Evolutionary conservation across 441 rosid genomes (phyloP).

Genomic region (Pelargonium myrrhifolium): DNA sequence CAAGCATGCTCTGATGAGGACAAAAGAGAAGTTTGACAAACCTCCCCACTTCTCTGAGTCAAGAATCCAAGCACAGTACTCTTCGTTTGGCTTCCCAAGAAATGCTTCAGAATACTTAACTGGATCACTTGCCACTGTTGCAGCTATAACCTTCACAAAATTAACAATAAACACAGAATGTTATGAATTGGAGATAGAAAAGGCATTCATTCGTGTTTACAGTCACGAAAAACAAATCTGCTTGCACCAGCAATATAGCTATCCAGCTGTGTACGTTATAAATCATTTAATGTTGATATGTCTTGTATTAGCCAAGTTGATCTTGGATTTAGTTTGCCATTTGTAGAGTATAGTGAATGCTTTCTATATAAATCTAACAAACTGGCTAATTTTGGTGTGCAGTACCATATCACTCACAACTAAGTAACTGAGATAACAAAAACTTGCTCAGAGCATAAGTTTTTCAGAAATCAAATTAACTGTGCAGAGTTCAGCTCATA

Average conservation of each 20-base stretch:
- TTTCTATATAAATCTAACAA: background rate
- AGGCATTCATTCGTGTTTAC: slow-evolving; percentile 8
- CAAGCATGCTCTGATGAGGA: slow-evolving; percentile 3
- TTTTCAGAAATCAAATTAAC: background rate
- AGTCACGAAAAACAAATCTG: background rate
- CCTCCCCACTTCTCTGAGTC: slow-evolving; percentile 97
- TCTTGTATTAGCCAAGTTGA: background rate
- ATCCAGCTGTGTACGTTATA: background rate
- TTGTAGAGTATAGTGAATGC: background rate
- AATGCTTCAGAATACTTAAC: slow-evolving; percentile 68
- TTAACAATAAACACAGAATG: slow-evolving; percentile 1
- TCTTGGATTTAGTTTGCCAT: background rate
- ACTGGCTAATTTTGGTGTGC: no score
- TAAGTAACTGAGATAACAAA: background rate
- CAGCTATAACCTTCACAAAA: slow-evolving; percentile 68
- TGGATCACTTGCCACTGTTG: slow-evolving; percentile 72
- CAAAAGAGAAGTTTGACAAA: slow-evolving; percentile 21
- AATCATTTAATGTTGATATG: no score
- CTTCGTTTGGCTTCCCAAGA: slow-evolving; percentile 71
- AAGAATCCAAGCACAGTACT: slow-evolving; percentile 85
- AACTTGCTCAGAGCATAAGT: background rate
- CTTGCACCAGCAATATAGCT: background rate
- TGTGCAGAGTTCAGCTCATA: background rate
- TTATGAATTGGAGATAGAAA: slow-evolving; percentile 6
- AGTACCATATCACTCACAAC: no score